Evolutionary conservation across 2,329 filamentous ascomycete genomes (phyloP).

Genomic region (Fusarium longipes): DNA sequence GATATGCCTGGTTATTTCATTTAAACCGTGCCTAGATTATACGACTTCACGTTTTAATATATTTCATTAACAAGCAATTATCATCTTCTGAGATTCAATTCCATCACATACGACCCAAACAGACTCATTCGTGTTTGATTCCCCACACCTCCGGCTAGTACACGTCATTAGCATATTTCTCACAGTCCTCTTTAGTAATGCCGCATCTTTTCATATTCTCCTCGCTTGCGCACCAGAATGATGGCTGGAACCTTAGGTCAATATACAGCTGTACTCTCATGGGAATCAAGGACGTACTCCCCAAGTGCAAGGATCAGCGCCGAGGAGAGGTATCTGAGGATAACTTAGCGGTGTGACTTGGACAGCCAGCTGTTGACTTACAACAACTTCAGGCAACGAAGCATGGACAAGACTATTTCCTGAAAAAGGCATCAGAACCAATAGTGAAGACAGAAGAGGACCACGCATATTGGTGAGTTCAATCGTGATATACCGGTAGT

Average conservation of each 20-base stretch:
- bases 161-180: not conserved
- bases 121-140: too few relatives aligned
- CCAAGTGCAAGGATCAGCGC: constrained; percentile 6
- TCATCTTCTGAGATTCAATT: too few relatives aligned
- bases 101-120: too few relatives aligned
- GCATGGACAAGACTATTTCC: not conserved
- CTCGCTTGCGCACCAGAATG: constrained; percentile 4
- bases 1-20: too few relatives aligned
- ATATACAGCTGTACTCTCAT: too few relatives aligned
- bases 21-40: too few relatives aligned
- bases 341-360: not conserved
- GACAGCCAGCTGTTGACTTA: not conserved
- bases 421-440: not conserved
- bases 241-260: not conserved
- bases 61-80: too few relatives aligned
- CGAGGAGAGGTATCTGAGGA: not conserved
- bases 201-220: constrained; percentile 9
- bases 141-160: not conserved
- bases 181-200: not conserved
- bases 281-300: not conserved
- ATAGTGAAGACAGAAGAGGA: not conserved
- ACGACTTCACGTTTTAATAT: too few relatives aligned
- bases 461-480: not conserved
- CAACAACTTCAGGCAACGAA: not conserved
- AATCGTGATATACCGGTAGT: not conserved